These are phyloP conservation scores for Beauveria sp. DNA, from an alignment of 2,329 filamentous ascomycete species.

Conservation along the genomic window DNA sequence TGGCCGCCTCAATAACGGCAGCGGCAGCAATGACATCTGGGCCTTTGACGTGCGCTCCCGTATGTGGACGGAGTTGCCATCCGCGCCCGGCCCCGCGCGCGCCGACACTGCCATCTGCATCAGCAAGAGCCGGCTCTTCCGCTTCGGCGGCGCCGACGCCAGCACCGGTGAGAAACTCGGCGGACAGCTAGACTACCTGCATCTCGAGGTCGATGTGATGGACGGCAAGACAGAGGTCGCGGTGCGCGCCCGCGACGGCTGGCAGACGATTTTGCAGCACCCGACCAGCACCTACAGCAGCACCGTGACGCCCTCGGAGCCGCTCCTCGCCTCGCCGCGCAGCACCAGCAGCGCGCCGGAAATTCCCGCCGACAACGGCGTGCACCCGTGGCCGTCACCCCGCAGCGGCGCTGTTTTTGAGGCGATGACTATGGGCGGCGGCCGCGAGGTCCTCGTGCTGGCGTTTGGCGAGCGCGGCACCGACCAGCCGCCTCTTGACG, in stretches of 20 bases:
- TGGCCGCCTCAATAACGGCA: constrained; percentile 55
- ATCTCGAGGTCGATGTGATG: constrained; percentile 49
- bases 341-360: constrained; percentile 25
- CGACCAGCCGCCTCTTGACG: constrained; percentile 50
- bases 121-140: constrained; percentile 57
- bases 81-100: constrained; percentile 59
- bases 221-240: constrained; percentile 46
- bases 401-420: constrained; percentile 49
- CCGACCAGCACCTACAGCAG: constrained; percentile 7
- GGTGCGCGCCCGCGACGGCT: constrained; percentile 42
- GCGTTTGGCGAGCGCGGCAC: constrained; percentile 50
- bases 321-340: neutral
- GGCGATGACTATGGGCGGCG: constrained; percentile 48
- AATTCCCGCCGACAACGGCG: constrained; percentile 21
- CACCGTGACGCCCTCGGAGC: neutral
- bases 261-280: constrained; percentile 44
- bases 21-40: constrained; percentile 62
- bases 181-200: constrained; percentile 60
- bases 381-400: constrained; percentile 41
- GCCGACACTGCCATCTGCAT: constrained; percentile 62
- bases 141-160: constrained; percentile 77
- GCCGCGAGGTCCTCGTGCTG: constrained; percentile 55
- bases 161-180: constrained; percentile 60
- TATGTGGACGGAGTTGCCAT: constrained; percentile 60
- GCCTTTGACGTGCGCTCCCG: constrained; percentile 59